These are phyloP conservation scores for Ogataea nakhonphanomensis DNA, from an alignment of 805 yeast species.

Conservation along the genomic window DNA sequence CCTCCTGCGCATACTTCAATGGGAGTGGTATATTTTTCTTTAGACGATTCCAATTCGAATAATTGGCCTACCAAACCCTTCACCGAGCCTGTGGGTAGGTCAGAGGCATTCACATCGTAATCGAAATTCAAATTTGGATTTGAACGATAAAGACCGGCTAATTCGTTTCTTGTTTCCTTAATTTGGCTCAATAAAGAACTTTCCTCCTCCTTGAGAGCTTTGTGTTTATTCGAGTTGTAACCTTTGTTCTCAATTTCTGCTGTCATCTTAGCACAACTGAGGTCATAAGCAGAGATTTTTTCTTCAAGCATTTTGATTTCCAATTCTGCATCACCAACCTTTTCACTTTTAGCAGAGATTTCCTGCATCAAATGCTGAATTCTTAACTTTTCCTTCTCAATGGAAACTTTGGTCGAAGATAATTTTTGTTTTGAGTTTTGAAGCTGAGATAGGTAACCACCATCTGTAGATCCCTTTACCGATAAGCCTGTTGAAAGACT, in stretches of 20 bases:
- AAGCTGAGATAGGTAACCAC: slow-evolving; percentile 75
- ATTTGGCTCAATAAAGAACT: slow-evolving; percentile 41
- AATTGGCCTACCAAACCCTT: slow-evolving; percentile 89
- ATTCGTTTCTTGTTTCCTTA: slow-evolving; percentile 41
- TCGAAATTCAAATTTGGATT: slow-evolving; percentile 74
- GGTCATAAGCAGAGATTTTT: background rate
- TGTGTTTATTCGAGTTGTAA: slow-evolving; percentile 46
- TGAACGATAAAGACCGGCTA: slow-evolving; percentile 55
- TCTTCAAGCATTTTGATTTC: background rate
- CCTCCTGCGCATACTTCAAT: slow-evolving; percentile 95
- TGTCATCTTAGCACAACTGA: slow-evolving; percentile 37
- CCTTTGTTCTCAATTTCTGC: slow-evolving; percentile 48
- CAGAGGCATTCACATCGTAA: slow-evolving; percentile 60
- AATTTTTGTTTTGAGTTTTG: slow-evolving; percentile 56
- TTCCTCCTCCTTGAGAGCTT: slow-evolving; percentile 46
- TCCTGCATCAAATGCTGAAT: slow-evolving; percentile 56
- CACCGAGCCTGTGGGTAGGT: slow-evolving; percentile 60
- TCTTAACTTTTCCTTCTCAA: slow-evolving; percentile 59
- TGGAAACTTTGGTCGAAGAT: slow-evolving; percentile 49
- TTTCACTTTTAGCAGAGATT: slow-evolving; percentile 47
- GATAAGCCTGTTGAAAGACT: slow-evolving; percentile 89
- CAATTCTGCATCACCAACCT: slow-evolving; percentile 40
- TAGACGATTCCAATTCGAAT: slow-evolving; percentile 57
- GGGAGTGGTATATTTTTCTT: slow-evolving; percentile 68
- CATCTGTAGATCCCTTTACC: slow-evolving; percentile 68